A percentile compares a stretch with the other conserved stretches of the same genome.
These are phyloP conservation scores for Chaetomium fimeti DNA, from an alignment of 495 filamentous ascomycete genomes.

Conservation along the genomic window DNA sequence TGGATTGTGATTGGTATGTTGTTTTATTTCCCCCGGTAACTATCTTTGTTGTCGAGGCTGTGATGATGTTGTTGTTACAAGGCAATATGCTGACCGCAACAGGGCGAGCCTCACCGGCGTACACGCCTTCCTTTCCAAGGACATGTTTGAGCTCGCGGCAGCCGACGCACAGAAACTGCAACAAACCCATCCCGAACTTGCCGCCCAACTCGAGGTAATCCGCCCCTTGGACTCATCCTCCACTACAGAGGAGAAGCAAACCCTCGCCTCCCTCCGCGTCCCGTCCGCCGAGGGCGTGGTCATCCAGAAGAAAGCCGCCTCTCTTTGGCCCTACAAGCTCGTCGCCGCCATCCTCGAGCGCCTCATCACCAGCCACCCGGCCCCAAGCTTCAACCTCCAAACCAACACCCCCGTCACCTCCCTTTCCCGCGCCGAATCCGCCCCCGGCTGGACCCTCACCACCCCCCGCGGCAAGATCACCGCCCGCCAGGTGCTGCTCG, in stretches of 20 bases:
- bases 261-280: constrained; percentile 37
- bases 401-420: constrained; percentile 65
- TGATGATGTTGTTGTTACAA: not conserved
- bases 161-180: constrained; percentile 44
- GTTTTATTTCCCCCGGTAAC: not conserved
- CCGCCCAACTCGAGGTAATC: constrained; percentile 35
- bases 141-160: constrained; percentile 48
- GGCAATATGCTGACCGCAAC: constrained; percentile 29
- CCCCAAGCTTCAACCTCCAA: constrained; percentile 62
- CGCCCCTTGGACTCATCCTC: constrained; percentile 30
- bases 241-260: constrained; percentile 1
- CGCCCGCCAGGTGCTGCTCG: constrained; percentile 63
- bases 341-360: constrained; percentile 63
- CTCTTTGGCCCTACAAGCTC: constrained; percentile 78
- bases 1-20: constrained; percentile 60
- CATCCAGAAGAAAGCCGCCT: constrained; percentile 47
- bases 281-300: constrained; percentile 49
- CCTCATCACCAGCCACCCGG: constrained; percentile 41
- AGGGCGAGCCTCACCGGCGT: constrained; percentile 41
- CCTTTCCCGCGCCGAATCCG: constrained; percentile 32
- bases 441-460: constrained; percentile 50
- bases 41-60: not conserved
- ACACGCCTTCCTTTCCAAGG: constrained; percentile 52
- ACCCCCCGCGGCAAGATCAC: constrained; percentile 63
- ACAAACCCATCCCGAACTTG: constrained; percentile 53